These are phyloP conservation scores for Candida glucosophila DNA, from an alignment of 1,139 yeast genomes.

Conservation along the genomic window DNA sequence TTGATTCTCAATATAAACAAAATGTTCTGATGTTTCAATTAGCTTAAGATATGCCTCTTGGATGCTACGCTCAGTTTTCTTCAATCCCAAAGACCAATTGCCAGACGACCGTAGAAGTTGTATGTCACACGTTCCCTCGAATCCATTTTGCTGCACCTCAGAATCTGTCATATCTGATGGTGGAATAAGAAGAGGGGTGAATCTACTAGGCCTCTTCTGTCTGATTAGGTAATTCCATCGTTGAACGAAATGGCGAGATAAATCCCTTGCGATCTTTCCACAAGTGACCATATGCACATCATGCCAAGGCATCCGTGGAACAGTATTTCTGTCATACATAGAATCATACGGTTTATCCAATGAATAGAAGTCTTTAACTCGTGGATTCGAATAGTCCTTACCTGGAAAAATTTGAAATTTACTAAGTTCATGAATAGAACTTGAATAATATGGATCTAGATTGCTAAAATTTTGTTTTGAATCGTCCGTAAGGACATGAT, in stretches of 20 bases:
- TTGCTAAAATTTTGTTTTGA: slow-evolving; percentile 32
- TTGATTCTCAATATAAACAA: slow-evolving; percentile 90
- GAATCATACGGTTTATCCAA: slow-evolving; percentile 85
- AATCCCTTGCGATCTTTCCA: slow-evolving; percentile 93
- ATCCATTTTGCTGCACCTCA: slow-evolving; percentile 54
- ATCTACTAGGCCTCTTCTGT: slow-evolving; percentile 89
- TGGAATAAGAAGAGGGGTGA: slow-evolving; percentile 86
- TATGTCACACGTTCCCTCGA: slow-evolving; percentile 84
- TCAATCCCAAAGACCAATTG: slow-evolving; percentile 84
- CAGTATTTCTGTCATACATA: slow-evolving; percentile 74
- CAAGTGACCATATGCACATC: slow-evolving; percentile 94
- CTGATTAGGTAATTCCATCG: slow-evolving; percentile 93
- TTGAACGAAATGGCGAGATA: slow-evolving; percentile 90
- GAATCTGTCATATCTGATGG: slow-evolving; percentile 79
- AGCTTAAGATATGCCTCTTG: slow-evolving; percentile 87
- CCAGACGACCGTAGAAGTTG: slow-evolving; percentile 87
- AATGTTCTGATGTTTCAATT: slow-evolving; percentile 88
- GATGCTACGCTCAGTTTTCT: slow-evolving; percentile 80
- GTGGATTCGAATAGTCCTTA: slow-evolving; percentile 93
- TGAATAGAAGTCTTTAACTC: slow-evolving; percentile 77
- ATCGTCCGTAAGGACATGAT: slow-evolving; percentile 84
- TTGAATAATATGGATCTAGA: slow-evolving; percentile 19
- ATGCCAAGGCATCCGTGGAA: slow-evolving; percentile 99
- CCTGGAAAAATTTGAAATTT: slow-evolving; percentile 84
- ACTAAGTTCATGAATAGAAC: slow-evolving; percentile 25